Percentiles rank a stretch among this genome's conserved stretches.
phyloP scores from a whole-genome alignment of 768 basidiomycete genomes.

The Amanita polypyramis region DNA sequence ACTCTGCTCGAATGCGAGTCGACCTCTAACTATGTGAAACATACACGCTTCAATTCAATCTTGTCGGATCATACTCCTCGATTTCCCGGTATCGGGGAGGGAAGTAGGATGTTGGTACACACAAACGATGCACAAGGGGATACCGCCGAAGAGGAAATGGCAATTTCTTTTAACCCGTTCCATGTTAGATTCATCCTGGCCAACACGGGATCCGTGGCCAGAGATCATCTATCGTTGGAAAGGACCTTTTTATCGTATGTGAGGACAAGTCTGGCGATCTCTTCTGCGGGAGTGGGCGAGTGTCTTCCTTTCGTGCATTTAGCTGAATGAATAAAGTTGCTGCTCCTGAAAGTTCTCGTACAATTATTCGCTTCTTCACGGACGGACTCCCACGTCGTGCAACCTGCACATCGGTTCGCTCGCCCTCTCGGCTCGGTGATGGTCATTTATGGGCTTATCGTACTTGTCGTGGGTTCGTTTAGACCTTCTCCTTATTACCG shows the following conservation, averaged over 20 bases:
- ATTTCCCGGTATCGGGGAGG: background rate
- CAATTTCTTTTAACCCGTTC: background rate
- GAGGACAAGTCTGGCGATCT: slow-evolving; percentile 42
- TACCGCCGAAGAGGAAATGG: background rate
- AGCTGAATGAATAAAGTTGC: background rate
- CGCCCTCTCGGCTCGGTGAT: slow-evolving; percentile 2
- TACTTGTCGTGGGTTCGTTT: slow-evolving; percentile 5
- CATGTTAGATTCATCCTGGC: slow-evolving; percentile 18
- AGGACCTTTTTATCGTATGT: slow-evolving; percentile 48
- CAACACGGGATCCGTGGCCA: slow-evolving; percentile 43
- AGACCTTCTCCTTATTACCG: background rate
- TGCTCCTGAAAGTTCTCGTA: slow-evolving; percentile 1
- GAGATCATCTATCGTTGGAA: slow-evolving; percentile 50
- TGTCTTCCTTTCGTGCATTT: slow-evolving; percentile 1
- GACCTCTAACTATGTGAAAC: background rate
- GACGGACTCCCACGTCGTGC: background rate
- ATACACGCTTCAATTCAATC: background rate
- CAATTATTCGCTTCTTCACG: slow-evolving; percentile 3
- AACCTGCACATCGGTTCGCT: background rate
- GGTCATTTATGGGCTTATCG: slow-evolving; percentile 3
- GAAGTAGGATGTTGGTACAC: no score
- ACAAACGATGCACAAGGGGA: no score
- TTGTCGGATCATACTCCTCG: background rate
- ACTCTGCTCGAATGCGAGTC: background rate
- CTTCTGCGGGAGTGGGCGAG: slow-evolving; percentile 43